A percentile compares a stretch with the other conserved stretches of the same genome.
Evolutionary conservation across 176 grass and related monocot genomes (phyloP).

Genomic region (Carex myosuroides): DNA sequence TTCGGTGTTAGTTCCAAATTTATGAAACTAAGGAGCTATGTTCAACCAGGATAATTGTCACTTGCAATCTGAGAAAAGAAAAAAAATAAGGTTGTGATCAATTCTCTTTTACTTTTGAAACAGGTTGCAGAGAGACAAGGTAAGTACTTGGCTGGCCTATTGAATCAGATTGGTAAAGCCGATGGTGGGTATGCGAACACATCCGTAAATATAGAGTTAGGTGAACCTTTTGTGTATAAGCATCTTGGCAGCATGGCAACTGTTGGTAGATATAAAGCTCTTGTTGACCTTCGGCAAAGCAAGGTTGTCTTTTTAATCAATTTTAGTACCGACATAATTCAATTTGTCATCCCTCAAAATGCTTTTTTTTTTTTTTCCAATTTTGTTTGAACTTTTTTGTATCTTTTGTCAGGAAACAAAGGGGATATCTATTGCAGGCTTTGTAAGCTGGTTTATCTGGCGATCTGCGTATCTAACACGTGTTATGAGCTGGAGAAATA

Average conservation of each 20-base stretch:
- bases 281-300: constrained; percentile 81
- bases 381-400: not conserved
- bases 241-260: constrained; percentile 96
- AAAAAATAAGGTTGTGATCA: not conserved
- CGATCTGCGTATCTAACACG: constrained; percentile 85
- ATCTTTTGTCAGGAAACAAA: constrained; percentile 52
- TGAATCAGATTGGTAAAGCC: constrained; percentile 54
- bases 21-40: not conserved
- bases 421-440: constrained; percentile 84
- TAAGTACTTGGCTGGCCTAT: constrained; percentile 52
- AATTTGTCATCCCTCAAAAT: not conserved
- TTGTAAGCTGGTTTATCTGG: constrained; percentile 89
- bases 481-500: constrained; percentile 95
- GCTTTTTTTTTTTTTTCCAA: not conserved
- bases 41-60: not conserved
- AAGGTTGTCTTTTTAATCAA: constrained; percentile 40
- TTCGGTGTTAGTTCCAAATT: not conserved
- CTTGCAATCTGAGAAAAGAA: not conserved
- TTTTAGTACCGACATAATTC: not conserved
- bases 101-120: constrained; percentile 1
- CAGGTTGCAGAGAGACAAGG: constrained; percentile 95
- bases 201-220: constrained; percentile 38
- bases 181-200: constrained; percentile 69
- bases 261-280: constrained; percentile 94
- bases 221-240: constrained; percentile 69